Conservation (phyloP, 202 grass and related monocot genomes). For the Digitaria exilis region DNA sequence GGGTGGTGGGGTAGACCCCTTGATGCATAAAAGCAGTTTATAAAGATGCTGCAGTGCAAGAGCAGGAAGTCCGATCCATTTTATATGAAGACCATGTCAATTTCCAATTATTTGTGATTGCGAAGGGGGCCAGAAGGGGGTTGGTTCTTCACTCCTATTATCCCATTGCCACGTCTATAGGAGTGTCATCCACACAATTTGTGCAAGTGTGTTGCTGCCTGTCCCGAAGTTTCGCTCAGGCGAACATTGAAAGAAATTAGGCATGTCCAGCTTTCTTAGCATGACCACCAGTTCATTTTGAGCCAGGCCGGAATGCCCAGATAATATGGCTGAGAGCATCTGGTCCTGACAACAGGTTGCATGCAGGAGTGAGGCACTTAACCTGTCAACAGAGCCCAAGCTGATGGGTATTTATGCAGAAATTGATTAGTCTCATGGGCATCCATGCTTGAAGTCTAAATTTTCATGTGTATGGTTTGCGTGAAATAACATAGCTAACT, state of each 20-base stretch:
- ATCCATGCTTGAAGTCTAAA: background rate
- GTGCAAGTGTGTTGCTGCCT: background rate
- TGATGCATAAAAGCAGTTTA: background rate
- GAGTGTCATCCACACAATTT: background rate
- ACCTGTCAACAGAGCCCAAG: background rate
- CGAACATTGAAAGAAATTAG: background rate
- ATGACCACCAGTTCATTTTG: background rate
- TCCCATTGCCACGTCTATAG: no score
- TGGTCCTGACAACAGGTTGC: background rate
- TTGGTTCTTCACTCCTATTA: no score
- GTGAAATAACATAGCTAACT: no score
- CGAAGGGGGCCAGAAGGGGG: no score
- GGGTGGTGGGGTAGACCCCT: background rate
- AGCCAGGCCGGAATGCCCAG: background rate
- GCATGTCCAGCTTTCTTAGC: background rate
- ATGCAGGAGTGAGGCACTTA: background rate
- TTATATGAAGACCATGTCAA: no score
- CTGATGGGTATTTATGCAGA: background rate
- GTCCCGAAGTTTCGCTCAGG: background rate
- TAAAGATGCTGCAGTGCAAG: background rate
- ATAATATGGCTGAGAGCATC: background rate
- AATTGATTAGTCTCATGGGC: background rate
- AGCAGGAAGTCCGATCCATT: background rate
- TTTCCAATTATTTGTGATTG: no score
- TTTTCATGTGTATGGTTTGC: background rate